A percentile compares a stretch with the other conserved stretches of the same genome.
Conservation (phyloP, 495 filamentous ascomycete species). For the Podospora pseudoanserina region DNA sequence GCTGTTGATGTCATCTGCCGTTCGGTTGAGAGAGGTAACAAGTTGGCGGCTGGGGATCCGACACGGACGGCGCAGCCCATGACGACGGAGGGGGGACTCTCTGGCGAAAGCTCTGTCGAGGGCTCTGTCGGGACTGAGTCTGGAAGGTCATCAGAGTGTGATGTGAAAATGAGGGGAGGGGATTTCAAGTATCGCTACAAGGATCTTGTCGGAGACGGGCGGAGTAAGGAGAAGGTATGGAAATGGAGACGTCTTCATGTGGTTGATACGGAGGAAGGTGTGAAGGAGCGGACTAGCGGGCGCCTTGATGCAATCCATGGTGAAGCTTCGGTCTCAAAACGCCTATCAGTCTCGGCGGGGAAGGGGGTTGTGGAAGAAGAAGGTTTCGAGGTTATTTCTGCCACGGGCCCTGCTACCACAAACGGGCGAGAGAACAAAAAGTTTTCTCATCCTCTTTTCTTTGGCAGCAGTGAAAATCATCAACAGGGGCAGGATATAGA, state of each 20-base stretch:
- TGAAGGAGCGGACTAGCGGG: not conserved
- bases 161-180: not conserved
- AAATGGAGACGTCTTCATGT: not conserved
- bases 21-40: not conserved
- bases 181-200: not conserved
- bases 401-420: not conserved
- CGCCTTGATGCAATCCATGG: no score
- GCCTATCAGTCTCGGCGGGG: not conserved
- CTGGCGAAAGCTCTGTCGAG: not conserved
- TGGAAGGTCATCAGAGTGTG: no score
- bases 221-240: not conserved
- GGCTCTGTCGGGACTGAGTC: not conserved
- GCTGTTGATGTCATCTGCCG: not conserved
- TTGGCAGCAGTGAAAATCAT: not conserved
- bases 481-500: not conserved
- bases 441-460: not conserved
- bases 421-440: not conserved
- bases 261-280: not conserved
- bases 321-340: not conserved
- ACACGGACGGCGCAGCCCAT: no score
- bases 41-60: no score
- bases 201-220: not conserved
- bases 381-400: not conserved
- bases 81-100: no score
- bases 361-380: not conserved